Conservation (phyloP, 805 yeast genomes). For the Myxozyma neotropica region DNA sequence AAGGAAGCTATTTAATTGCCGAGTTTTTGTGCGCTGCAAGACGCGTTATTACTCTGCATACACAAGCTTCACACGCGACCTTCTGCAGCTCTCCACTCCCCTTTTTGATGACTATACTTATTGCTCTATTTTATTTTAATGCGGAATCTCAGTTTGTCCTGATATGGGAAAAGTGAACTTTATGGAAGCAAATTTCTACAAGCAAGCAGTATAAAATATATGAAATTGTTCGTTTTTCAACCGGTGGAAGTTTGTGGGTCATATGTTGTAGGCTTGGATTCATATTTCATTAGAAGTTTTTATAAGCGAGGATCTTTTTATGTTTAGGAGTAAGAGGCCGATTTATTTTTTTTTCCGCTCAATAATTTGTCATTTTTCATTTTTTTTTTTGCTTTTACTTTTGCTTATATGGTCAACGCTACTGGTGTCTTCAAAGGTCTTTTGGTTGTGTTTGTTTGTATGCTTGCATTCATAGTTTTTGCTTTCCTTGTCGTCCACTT, state of each 20-base stretch:
- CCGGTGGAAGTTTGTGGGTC: too few relatives aligned
- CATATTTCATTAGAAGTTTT: background rate
- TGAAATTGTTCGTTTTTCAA: background rate
- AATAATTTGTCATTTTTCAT: background rate
- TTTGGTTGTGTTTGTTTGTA: slow-evolving; percentile 23
- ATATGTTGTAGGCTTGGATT: too few relatives aligned
- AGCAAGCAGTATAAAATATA: background rate
- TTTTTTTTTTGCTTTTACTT: background rate
- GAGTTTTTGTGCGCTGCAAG: background rate
- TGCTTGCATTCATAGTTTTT: slow-evolving; percentile 11
- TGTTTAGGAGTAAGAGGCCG: background rate
- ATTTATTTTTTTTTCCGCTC: background rate
- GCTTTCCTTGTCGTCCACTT: background rate
- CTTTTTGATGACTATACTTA: background rate
- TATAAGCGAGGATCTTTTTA: background rate
- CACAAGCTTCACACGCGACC: too few relatives aligned
- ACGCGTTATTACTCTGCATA: background rate
- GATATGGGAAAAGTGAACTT: background rate
- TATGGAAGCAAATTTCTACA: background rate
- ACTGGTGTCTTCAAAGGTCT: slow-evolving; percentile 7
- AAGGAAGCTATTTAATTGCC: background rate
- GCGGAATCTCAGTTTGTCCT: too few relatives aligned
- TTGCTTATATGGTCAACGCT: background rate
- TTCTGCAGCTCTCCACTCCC: too few relatives aligned
- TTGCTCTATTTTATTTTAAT: background rate